Evolutionary conservation across 2,329 filamentous ascomycete species (phyloP), one percentile per base, ranked within the genome.

Genomic region (Hymenoscyphus occultus): DNA sequence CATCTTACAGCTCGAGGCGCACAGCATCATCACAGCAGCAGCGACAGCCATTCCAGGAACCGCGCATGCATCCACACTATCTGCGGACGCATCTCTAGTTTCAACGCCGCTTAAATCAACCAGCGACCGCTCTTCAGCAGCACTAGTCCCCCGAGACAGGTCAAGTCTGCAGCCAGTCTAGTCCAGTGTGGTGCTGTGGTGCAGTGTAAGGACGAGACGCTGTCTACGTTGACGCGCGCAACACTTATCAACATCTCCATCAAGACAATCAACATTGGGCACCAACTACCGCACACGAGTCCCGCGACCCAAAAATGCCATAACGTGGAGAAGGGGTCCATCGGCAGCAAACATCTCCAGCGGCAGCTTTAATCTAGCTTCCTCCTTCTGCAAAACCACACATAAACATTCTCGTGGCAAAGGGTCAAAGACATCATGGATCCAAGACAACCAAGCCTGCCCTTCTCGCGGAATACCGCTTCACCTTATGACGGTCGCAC

Each of bases 381-480:
- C 45, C 45, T 51, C 45, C 45, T n/a, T 28, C 45, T 51, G n/a
- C 45, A 51, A n/a, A 51, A 10, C 45, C 45, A 12, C n/a, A 51
- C 22, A 51, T n/a, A 22, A 51, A 51, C n/a, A 51, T 51, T 10
- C 45, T 51, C 45, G 19, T 51, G n/a, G 45, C 45, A n/a, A 51
- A 51, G 45, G 45, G 22, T 22, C 45, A 12, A 22, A 51, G 45
- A 51, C 45, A 51, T 51, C 54, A 76, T 76, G 75, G 74, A 76
- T 71, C 71, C 73, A 69, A 69, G 74, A 70, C 70, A 72, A 59
- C 74, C 71, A 59, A 70, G 73, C 56, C 72, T 71, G 60, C 71
- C 71, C 22, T 74, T 72, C 62, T 70, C 73, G 64, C 72, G 74
- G 61, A 75, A 71, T 70, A 72, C 72, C 12, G 67, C 73, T 28